These are phyloP conservation scores for Pestalotiopsis sp. DNA, from an alignment of 2,329 filamentous ascomycete genomes.

Conservation along the genomic window DNA sequence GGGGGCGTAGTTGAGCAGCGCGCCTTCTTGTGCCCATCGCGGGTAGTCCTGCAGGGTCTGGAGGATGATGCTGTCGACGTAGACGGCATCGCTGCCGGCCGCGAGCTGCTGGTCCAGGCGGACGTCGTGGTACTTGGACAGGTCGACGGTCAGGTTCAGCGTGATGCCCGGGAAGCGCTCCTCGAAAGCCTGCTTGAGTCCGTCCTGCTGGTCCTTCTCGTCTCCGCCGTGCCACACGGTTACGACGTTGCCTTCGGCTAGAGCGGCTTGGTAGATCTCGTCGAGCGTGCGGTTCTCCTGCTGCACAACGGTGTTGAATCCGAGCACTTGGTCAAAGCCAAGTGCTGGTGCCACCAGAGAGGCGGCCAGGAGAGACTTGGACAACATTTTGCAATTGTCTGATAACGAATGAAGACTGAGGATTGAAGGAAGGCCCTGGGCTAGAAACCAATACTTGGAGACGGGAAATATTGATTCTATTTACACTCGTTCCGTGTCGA, in stretches of 20 bases:
- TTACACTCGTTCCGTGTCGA: neutral
- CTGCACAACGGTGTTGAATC: conserved; percentile 23
- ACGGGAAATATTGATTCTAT: neutral
- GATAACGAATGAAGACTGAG: neutral
- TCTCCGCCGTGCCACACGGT: conserved; percentile 55
- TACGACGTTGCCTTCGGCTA: conserved; percentile 48
- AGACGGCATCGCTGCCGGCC: conserved; percentile 30
- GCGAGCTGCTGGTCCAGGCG: conserved; percentile 49
- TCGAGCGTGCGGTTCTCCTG: conserved; percentile 51
- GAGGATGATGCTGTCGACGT: conserved; percentile 49
- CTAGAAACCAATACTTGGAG: neutral
- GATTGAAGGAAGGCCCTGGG: neutral
- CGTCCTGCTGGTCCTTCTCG: conserved; percentile 41
- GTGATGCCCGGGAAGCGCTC: conserved; percentile 50
- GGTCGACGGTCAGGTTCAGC: conserved; percentile 56
- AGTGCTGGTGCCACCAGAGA: neutral
- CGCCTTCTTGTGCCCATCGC: conserved; percentile 51
- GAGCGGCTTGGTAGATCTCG: conserved; percentile 51
- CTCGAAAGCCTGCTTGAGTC: conserved; percentile 47
- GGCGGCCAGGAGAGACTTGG: neutral
- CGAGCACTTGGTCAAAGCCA: conserved; percentile 28
- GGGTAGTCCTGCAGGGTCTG: conserved; percentile 57
- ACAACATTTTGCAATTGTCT: neutral
- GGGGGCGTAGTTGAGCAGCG: conserved; percentile 53
- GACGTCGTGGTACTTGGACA: conserved; percentile 58